Base-by-base conservation (phyloP, 2,329 filamentous ascomycete species). In the Trichophyton benhamiae region DNA sequence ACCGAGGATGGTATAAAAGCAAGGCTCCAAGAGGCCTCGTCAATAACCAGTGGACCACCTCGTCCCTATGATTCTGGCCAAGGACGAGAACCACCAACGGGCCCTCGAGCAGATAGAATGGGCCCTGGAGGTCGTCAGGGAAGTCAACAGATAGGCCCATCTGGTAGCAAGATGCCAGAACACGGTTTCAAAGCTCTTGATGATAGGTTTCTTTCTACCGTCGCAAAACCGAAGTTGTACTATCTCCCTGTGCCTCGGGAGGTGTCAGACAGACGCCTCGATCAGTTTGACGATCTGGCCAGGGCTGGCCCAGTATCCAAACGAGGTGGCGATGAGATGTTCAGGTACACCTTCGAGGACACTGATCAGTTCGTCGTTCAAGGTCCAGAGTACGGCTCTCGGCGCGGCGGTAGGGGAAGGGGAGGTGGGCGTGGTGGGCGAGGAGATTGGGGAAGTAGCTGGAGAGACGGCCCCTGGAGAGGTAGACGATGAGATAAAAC, bases 271-370 rank as follows among this genome's bases (percentile, higher is more conserved):
- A 79, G 80, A 53, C 83, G 92, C 11, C 75, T 91, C 3, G 83
- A 86, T 61, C 78, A 78, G 58, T 77, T 88, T 15, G 78, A 80
- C 15, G 69, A 72, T 46, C 67, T 78, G 2, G 69, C 75, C 3
- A 72, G 70, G 15, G 73, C 76, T 62, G 71, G 76, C 38, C 63
- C 74, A 36, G 68, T 69, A 65, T 67, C 73, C 15, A 70, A 69
- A 36, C 70, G 68, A 13, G 73, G 76, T 13, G 75, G 74, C 15
- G 79, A 82, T 59, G 82, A 83, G 59, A 83, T 83, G 73, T 84
- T 88, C 69, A 80, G 87, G 36, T 90, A 89, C 70, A 87, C 85
- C 0, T 91, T 91, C 67, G 87, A 90, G 71, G 77, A 85, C 61
- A 80, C 78, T 0, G 83, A 85, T 63, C 69, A 74, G 4, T 83